Evolutionary conservation across 345 rosid genomes (phyloP).

Genomic region (Bruguiera sexangula): DNA sequence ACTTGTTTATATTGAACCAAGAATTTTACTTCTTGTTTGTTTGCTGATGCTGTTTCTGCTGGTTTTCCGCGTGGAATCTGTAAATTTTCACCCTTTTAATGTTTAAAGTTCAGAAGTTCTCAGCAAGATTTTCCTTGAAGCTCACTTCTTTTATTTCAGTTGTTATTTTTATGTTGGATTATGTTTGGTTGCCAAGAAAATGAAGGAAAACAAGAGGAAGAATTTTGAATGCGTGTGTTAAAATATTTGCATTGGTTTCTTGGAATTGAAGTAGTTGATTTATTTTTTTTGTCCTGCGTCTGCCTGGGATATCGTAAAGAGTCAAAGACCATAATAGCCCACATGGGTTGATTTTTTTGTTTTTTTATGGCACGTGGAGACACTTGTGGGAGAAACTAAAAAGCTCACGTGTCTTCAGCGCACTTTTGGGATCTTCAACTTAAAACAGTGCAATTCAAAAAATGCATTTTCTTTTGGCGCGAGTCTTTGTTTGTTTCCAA

Average conservation of each 20-base stretch:
- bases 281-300: neutral
- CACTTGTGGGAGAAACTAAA: neutral
- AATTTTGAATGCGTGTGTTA: no score
- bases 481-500: neutral
- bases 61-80: no score
- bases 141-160: neutral
- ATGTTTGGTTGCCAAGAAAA: slow-evolving; percentile 29
- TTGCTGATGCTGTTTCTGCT: no score
- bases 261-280: no score
- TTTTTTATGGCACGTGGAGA: slow-evolving; percentile 5
- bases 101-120: no score
- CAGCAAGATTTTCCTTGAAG: no score
- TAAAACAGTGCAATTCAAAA: slow-evolving; percentile 22
- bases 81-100: no score
- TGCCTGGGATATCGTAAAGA: neutral
- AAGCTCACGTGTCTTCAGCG: slow-evolving; percentile 56
- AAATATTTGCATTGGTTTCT: no score
- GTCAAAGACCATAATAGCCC: neutral
- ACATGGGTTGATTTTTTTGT: slow-evolving; percentile 10
- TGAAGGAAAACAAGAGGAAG: neutral
- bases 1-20: no score
- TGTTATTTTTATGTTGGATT: neutral
- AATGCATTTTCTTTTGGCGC: neutral
- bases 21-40: no score
- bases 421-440: slow-evolving; percentile 60